Base-by-base conservation (phyloP, 805 yeast species). In the Spathaspora boniae region DNA sequence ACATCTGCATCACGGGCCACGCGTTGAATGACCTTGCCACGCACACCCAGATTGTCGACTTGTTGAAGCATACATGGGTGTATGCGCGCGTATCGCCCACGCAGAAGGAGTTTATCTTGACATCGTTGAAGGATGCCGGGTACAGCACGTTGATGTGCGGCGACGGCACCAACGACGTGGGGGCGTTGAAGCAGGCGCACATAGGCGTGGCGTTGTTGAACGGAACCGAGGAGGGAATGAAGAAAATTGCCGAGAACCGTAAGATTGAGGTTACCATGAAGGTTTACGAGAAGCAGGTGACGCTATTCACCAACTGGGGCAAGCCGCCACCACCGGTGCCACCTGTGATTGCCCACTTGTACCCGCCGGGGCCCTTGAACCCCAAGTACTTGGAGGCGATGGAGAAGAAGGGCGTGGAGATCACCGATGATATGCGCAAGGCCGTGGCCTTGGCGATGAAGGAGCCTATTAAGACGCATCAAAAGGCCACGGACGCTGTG, bases 101-200 rank as follows among this genome's bases (percentile, higher is more conserved):
- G 17, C 98, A 93, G 67, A 93, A 93, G 65, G 98, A 93, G 63
- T 87, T 83, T 47, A 80, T 93, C 50, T 71, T 93, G 52, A 82
- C 80, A 43, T 76, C 88, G 25, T 76, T 86, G 58, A 93, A 91
- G 60, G 81, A 78, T 43, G 74, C 86, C 58, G 96, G 96, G 17
- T 93, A 91, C 64, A 83, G 78, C 54, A 93, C 98, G 16, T 74
- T 93, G 51, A 93, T 93, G 98, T 93, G 98, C 65, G 98, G 98
- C 72, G 98, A 93, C 65, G 98, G 98, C 65, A 93, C 98, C n/a
- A 93, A 93, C 57, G 98, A 93, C 70, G 98, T 93, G 33, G 98
- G 98, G 62, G 98, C 98, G 36, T 76, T 93, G 65, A 93, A 93
- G 62, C 98, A 93, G 68, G 98, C 98, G 2, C 95, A 93, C 55